A percentile compares a stretch with the other conserved stretches of the same genome.
Evolutionary conservation across 257 asterid genomes (phyloP).

Genomic region (Salvia hispanica): DNA sequence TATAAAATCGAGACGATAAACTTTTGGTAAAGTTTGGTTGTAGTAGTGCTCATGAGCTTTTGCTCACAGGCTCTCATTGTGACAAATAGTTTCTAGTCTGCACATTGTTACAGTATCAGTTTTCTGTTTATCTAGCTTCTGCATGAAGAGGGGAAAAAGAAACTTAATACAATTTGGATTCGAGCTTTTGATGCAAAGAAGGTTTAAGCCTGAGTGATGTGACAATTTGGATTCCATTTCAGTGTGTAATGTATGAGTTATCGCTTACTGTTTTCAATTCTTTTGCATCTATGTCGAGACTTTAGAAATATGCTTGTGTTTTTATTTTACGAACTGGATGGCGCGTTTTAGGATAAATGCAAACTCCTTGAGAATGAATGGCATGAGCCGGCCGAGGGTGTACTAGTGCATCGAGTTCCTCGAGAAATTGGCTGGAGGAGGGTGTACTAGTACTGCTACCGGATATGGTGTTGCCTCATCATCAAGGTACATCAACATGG

Average conservation of each 20-base stretch:
- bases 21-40: background rate
- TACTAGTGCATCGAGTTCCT: slow-evolving; percentile 54
- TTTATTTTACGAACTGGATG: slow-evolving; percentile 43
- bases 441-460: slow-evolving; percentile 50
- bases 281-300: slow-evolving; percentile 15
- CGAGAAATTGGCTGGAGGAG: slow-evolving; percentile 41
- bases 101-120: background rate
- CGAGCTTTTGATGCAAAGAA: background rate
- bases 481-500: slow-evolving; percentile 27
- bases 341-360: slow-evolving; percentile 48
- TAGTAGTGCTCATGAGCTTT: background rate
- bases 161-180: background rate
- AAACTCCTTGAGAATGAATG: slow-evolving; percentile 40
- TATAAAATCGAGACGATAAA: background rate
- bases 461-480: slow-evolving; percentile 42
- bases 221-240: background rate
- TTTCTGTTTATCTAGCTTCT: background rate
- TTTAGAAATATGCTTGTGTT: slow-evolving; percentile 33
- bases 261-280: slow-evolving; percentile 22
- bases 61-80: background rate
- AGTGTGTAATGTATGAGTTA: background rate
- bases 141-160: background rate
- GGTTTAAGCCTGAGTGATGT: background rate
- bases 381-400: slow-evolving; percentile 50
- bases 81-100: background rate